phyloP scores from a whole-genome alignment of 257 asterid species.

The Nicotiana otophora region DNA sequence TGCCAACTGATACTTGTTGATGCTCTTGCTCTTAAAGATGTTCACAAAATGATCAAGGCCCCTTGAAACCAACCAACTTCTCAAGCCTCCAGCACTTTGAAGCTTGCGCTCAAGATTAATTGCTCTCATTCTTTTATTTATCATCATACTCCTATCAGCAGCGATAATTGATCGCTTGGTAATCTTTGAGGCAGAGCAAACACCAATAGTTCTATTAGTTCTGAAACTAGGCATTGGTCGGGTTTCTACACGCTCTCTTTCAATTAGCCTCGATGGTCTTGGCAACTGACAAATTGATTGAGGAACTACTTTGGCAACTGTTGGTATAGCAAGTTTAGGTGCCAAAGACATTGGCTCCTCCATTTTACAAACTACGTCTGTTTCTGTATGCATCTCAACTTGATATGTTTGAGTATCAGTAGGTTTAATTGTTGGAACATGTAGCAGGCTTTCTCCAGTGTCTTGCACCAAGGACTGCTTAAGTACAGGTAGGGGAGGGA shows the following conservation, averaged over 20 bases:
- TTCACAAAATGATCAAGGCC: constrained; percentile 65
- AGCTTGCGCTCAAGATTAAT: constrained; percentile 56
- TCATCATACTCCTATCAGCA: constrained; percentile 29
- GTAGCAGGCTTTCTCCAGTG: constrained; percentile 29
- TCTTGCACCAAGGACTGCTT: constrained; percentile 21
- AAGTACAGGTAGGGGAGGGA: constrained; percentile 63
- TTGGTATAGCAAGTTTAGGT: constrained; percentile 26
- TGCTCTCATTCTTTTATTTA: constrained; percentile 55
- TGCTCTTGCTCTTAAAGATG: constrained; percentile 46
- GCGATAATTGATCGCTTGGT: constrained; percentile 30
- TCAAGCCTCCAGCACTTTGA: constrained; percentile 73
- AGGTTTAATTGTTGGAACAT: constrained; percentile 24
- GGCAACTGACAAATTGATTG: constrained; percentile 27
- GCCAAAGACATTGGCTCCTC: constrained; percentile 36
- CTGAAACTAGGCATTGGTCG: constrained; percentile 25
- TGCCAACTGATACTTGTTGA: constrained; percentile 66
- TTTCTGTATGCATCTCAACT: constrained; percentile 20
- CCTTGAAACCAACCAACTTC: constrained; percentile 71
- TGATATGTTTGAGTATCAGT: constrained; percentile 18
- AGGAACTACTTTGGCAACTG: constrained; percentile 19
- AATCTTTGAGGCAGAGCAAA: constrained; percentile 16
- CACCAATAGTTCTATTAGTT: constrained; percentile 14
- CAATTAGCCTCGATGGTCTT: constrained; percentile 26
- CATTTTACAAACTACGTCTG: constrained; percentile 26
- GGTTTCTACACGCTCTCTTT: constrained; percentile 25